A percentile compares a stretch with the other conserved stretches of the same genome.
phyloP scores from a whole-genome alignment of 192 early-diverging fungal genomes.

The Umbelopsis isabellina region DNA sequence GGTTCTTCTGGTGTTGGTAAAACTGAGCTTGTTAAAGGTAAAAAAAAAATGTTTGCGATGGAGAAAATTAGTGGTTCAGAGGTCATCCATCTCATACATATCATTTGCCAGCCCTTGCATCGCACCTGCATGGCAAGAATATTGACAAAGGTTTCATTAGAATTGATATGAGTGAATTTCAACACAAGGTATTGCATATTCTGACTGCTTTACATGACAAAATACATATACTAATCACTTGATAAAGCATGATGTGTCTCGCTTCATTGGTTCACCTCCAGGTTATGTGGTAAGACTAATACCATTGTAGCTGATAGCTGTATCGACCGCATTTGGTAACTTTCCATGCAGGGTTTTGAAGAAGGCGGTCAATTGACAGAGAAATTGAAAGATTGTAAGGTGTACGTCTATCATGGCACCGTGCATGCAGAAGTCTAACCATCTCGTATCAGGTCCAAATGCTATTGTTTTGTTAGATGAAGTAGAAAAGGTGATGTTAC shows the following conservation, averaged over 20 bases:
- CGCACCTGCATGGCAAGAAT: slow-evolving; percentile 43
- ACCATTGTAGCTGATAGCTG: not conserved
- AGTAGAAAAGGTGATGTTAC: slow-evolving; percentile 45
- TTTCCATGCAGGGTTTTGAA: slow-evolving; percentile 39
- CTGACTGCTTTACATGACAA: not conserved
- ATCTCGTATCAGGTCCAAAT: slow-evolving; percentile 33
- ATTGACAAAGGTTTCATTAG: slow-evolving; percentile 45
- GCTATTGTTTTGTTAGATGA: slow-evolving; percentile 49
- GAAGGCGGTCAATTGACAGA: slow-evolving; percentile 52
- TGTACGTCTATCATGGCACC: not conserved
- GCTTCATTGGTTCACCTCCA: slow-evolving; percentile 50
- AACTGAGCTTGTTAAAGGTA: slow-evolving; percentile 48
- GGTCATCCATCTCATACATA: not conserved
- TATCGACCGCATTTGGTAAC: not conserved
- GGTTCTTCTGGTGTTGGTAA: slow-evolving; percentile 51
- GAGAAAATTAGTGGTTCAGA: too few relatives aligned
- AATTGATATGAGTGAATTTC: slow-evolving; percentile 53
- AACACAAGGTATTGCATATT: slow-evolving; percentile 33
- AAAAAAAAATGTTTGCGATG: not conserved
- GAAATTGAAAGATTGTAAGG: slow-evolving; percentile 46
- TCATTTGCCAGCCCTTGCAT: slow-evolving; percentile 31
- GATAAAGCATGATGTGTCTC: slow-evolving; percentile 44
- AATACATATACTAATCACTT: not conserved
- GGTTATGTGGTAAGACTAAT: slow-evolving; percentile 42
- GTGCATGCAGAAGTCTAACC: not conserved